Percentiles rank a stretch among this genome's conserved stretches.
Conservation (phyloP, 345 rosid species). For the Pugionium dolabratum region DNA sequence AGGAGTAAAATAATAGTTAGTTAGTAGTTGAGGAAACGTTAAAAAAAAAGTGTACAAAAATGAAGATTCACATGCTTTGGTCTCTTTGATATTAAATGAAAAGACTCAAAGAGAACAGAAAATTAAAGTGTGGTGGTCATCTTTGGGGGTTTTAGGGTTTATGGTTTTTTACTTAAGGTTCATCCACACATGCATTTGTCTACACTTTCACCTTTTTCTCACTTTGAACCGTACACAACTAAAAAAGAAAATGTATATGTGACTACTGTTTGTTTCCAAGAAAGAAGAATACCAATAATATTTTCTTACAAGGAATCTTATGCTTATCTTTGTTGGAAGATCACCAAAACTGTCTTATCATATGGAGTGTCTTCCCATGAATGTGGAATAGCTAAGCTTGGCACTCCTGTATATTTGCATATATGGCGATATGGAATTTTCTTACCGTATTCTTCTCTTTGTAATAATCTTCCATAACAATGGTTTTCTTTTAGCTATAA, state of each 20-base stretch:
- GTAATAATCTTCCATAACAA: no score
- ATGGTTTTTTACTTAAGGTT: background rate
- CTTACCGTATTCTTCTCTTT: no score
- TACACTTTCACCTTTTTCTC: slow-evolving; percentile 24
- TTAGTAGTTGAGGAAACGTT: slow-evolving; percentile 25
- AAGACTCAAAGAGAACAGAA: background rate
- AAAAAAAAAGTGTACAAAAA: slow-evolving; percentile 24
- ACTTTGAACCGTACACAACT: slow-evolving; percentile 1
- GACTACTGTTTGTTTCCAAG: no score
- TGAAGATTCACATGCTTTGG: slow-evolving; percentile 42
- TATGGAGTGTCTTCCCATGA: no score
- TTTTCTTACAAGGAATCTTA: no score
- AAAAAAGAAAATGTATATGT: background rate
- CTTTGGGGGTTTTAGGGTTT: slow-evolving; percentile 17
- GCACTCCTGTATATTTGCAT: no score
- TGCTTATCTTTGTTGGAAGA: no score
- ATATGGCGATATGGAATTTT: no score
- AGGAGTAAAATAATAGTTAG: slow-evolving; percentile 31
- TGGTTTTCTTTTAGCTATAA: background rate
- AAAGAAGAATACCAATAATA: no score
- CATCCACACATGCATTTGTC: slow-evolving; percentile 38
- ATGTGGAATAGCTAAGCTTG: no score
- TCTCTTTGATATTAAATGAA: slow-evolving; percentile 32
- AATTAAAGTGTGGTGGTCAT: slow-evolving; percentile 13
- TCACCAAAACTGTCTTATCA: no score